Conservation (phyloP, 2,329 filamentous ascomycete genomes). For the Coniochaeta sp. region DNA sequence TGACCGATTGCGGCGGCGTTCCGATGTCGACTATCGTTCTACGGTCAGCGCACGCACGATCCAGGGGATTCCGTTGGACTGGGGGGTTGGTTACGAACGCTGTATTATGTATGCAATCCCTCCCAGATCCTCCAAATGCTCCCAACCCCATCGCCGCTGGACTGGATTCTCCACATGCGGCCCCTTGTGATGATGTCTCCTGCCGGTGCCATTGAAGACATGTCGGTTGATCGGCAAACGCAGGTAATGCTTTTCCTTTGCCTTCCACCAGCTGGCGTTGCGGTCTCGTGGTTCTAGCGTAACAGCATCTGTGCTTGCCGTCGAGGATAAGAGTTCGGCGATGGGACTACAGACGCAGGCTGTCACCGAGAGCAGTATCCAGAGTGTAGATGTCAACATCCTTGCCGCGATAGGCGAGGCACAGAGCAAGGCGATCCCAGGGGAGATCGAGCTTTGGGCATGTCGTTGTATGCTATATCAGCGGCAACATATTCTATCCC, state of each 20-base stretch:
- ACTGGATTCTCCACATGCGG: not conserved
- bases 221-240: slow-evolving; percentile 1
- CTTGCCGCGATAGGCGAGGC: not conserved
- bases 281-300: not conserved
- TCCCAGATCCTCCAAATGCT: slow-evolving; percentile 2
- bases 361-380: not conserved
- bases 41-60: no score
- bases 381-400: not conserved
- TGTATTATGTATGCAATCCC: slow-evolving; percentile 1
- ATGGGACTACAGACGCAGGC: not conserved
- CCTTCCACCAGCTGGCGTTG: not conserved
- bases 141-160: not conserved
- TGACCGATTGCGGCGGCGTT: slow-evolving; percentile 26
- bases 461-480: not conserved
- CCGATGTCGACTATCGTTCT: slow-evolving; percentile 28
- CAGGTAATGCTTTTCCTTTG: not conserved
- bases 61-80: no score
- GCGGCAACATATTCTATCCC: not conserved
- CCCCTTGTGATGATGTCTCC: not conserved
- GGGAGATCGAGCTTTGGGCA: not conserved
- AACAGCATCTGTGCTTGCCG: not conserved
- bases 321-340: not conserved
- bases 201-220: not conserved
- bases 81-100: no score
- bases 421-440: not conserved